Evolutionary conservation across 2,329 filamentous ascomycete genomes (phyloP).

Genomic region (Microcyclosporella mali): DNA sequence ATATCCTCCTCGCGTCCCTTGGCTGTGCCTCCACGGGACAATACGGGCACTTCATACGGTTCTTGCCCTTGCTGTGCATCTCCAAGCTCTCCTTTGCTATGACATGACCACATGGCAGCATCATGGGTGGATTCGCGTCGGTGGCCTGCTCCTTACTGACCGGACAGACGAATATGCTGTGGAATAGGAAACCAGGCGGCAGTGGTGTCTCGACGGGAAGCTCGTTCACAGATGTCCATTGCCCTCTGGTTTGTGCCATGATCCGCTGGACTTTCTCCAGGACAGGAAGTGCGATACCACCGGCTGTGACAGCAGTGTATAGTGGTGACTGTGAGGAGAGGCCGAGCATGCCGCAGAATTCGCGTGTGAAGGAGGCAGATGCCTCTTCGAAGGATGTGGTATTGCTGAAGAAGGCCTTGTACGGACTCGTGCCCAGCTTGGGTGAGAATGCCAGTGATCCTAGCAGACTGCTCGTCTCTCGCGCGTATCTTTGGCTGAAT

Average conservation of each 20-base stretch:
- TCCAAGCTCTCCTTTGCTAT: conserved; percentile 79
- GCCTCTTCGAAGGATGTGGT: conserved; percentile 74
- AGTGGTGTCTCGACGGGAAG: conserved; percentile 67
- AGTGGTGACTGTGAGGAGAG: conserved; percentile 87
- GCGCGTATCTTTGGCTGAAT: conserved; percentile 68
- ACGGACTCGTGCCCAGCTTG: conserved; percentile 72
- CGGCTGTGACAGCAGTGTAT: conserved; percentile 86
- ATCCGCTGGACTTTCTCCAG: conserved; percentile 82
- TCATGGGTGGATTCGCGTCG: conserved; percentile 88
- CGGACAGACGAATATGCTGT: conserved; percentile 95
- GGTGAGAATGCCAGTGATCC: conserved; percentile 72
- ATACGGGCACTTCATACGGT: conserved; percentile 88
- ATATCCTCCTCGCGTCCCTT: conserved; percentile 67
- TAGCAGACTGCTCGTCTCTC: conserved; percentile 74
- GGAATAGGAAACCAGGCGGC: conserved; percentile 65
- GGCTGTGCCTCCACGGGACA: conserved; percentile 78
- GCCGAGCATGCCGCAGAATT: conserved; percentile 88
- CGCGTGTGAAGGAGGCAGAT: conserved; percentile 65
- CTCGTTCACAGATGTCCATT: conserved; percentile 91
- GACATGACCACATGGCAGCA: conserved; percentile 92
- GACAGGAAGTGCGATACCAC: conserved; percentile 82
- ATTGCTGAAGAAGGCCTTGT: conserved; percentile 70
- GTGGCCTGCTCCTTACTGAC: conserved; percentile 96
- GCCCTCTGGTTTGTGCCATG: conserved; percentile 81
- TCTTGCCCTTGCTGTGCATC: conserved; percentile 66